Base-by-base conservation (phyloP, 768 basidiomycete genomes). In the Pholiota molesta region DNA sequence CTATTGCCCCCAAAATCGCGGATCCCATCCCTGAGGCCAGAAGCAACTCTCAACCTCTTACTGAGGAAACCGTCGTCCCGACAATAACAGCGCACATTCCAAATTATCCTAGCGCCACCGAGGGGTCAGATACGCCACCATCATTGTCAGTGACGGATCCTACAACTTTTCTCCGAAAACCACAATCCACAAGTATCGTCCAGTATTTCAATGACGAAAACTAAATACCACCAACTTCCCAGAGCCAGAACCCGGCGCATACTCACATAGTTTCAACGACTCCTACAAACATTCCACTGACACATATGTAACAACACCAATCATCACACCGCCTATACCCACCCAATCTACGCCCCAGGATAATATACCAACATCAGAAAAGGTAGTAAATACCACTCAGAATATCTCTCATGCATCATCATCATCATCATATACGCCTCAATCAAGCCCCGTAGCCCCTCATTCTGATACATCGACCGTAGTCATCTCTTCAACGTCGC, bases 221-320 rank as follows among this genome's bases (percentile, higher is more conserved):
- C 23, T 11, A 49, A 39, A 16, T 21, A 51, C 21, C 23, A 40
- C 21, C 33, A 7, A 26, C n/a, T 14, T 13, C 26, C 17, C 31
- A 17, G 35, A 39, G 35, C 10, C 57, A 31, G 17, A 31, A 44
- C 40, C 31, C 53, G n/a, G 19, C 13, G 9, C 31, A 3, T 26
- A 35, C 16, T 19, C 57, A 49, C 11, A 60, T 19, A 31, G 51
- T 39, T 11, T 29, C 10, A 33, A 62, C 35, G 51, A 62, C 51
- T 42, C 53, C 21, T 45, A 52, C 37, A 40, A 56, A 42, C 61
- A 29, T 54, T 17, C 65, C 16, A 66, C 62, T 45, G 62, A 66
- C 40, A 60, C 62, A 52, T 52, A 59, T 64, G 61, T 53, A 61
- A 44, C 63, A 53, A 28, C 61, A 59, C 56, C 59, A 14, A 17